Base-by-base conservation (phyloP, 1,284 basidiomycete genomes). In the Irpex sp. region DNA sequence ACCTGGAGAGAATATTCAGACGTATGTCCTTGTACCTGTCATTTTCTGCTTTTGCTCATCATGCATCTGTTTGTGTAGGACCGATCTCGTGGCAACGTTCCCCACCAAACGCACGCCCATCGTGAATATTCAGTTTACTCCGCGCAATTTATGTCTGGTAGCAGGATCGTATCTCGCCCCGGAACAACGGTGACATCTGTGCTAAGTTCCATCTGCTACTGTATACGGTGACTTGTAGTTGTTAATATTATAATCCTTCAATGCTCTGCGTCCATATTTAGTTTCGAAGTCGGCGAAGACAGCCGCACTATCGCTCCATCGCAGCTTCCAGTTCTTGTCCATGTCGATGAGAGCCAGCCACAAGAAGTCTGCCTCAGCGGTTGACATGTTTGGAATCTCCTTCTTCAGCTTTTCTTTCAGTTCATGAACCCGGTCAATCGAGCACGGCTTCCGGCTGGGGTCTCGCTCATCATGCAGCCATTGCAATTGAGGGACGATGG, bases 21-120 rank as follows among this genome's bases (percentile, higher is more conserved):
- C 87, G 89, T 90, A 72, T 65, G 87, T 79, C 57, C 55, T 36
- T 57, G 54, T 9, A 15, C 26, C 62, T 56, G 15, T 60, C 17
- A 11, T 34, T n/a, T 9, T 60, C 31, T 65, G 59, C 67, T 58
- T 58, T 13, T 21, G 8, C 37, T 57, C 19, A 59, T 19, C 7
- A 31, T 54, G n/a, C 6, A 21, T 31, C 59, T 9, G 56, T 57
- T 26, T 26, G 26, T 2, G 11, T 72, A 97, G 94, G 9, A 81
- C 85, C n/a, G 97, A 98, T 75, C 82, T 98, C 57, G 78, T 99
- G 1, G 84, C 92, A 1, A 97, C 96, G 0, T 97, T 96, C 76
- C 91, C 92, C 4, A 99, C 97, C 26, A 99, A 98, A 79, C 86
- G 94, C 64, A 98, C 97, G 47, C 95, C 97, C 0, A 86, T 98